Percentiles rank a stretch among this genome's conserved stretches.
phyloP scores from a whole-genome alignment of 2,329 filamentous ascomycete genomes.

The Didymellaceae sp. region DNA sequence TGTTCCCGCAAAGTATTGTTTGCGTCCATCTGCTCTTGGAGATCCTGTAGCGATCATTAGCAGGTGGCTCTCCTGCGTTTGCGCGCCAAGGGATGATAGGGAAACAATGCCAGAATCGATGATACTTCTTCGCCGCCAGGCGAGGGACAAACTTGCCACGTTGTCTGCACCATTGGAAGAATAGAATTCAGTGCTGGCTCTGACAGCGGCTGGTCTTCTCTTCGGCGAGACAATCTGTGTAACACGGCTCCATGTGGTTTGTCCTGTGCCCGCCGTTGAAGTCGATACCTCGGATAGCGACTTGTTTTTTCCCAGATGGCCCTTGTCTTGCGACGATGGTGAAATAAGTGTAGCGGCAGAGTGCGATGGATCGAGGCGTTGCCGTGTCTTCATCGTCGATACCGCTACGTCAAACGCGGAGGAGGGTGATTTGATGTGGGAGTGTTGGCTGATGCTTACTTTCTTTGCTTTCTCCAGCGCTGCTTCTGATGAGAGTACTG shows the following conservation, averaged over 20 bases:
- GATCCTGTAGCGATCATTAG: conserved; percentile 37
- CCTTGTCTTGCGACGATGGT: conserved; percentile 18
- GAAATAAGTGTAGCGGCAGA: conserved; percentile 34
- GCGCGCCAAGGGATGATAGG: conserved; percentile 9
- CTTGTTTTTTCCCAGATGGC: conserved; percentile 20
- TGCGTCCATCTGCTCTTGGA: conserved; percentile 36
- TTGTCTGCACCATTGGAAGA: conserved; percentile 18
- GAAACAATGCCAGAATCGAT: conserved; percentile 22
- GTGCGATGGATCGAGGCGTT: conserved; percentile 26
- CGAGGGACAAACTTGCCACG: conserved; percentile 44
- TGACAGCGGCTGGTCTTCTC: conserved; percentile 24
- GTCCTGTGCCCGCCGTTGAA: conserved; percentile 32
- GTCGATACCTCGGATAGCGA: conserved; percentile 29
- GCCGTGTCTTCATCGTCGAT: conserved; percentile 27
- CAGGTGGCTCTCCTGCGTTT: conserved; percentile 17
- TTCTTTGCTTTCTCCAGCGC: conserved; percentile 47
- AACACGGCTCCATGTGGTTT: conserved; percentile 34
- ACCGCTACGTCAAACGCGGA: conserved; percentile 33
- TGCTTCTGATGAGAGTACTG: conserved; percentile 40
- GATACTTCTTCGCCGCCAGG: conserved; percentile 37
- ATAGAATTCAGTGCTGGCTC: conserved; percentile 26
- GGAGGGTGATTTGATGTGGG: conserved; percentile 25
- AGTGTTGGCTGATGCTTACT: conserved; percentile 44
- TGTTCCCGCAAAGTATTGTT: conserved; percentile 37
- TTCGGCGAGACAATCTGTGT: conserved; percentile 32